Percentiles rank a stretch among this genome's conserved stretches.
These are phyloP conservation scores for Dactylellina sp. DNA, from an alignment of 2,329 filamentous ascomycete genomes.

Conservation along the genomic window DNA sequence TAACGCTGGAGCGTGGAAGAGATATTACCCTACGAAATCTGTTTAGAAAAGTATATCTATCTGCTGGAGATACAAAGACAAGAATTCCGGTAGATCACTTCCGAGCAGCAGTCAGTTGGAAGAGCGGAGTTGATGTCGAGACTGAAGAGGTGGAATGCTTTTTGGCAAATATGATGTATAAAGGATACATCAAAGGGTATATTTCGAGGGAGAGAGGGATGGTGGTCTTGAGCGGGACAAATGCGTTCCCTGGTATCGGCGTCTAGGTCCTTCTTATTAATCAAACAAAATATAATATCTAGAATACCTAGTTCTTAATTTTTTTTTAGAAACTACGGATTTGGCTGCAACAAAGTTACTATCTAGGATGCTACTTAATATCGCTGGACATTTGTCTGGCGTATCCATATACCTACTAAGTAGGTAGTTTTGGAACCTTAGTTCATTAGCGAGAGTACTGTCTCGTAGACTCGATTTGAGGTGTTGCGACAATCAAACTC, in stretches of 20 bases:
- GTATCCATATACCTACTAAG: too few relatives aligned
- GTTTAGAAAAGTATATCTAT: constrained; percentile 86
- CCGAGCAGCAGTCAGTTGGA: constrained; percentile 76
- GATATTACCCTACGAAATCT: constrained; percentile 93
- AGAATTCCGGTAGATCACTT: constrained; percentile 87
- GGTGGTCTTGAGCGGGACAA: constrained; percentile 91
- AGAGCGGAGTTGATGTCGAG: constrained; percentile 70
- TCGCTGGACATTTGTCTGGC: too few relatives aligned
- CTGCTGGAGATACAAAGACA: constrained; percentile 77
- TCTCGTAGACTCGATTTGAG: not conserved
- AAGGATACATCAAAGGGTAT: constrained; percentile 98
- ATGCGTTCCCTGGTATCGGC: constrained; percentile 92
- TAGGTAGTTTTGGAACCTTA: too few relatives aligned
- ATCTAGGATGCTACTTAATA: too few relatives aligned
- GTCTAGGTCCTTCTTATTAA: constrained; percentile 19
- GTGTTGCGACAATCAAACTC: constrained; percentile 20
- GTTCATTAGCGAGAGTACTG: too few relatives aligned
- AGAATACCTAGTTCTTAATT: too few relatives aligned
- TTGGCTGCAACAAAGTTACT: too few relatives aligned
- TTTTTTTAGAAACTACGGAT: too few relatives aligned
- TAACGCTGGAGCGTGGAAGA: constrained; percentile 90
- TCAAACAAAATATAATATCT: not conserved
- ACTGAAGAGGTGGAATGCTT: constrained; percentile 95
- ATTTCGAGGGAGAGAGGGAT: constrained; percentile 90
- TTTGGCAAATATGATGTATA: constrained; percentile 97